Base-by-base conservation (phyloP, 2,329 filamentous ascomycete species). In the Pseudocercospora eumusae region DNA sequence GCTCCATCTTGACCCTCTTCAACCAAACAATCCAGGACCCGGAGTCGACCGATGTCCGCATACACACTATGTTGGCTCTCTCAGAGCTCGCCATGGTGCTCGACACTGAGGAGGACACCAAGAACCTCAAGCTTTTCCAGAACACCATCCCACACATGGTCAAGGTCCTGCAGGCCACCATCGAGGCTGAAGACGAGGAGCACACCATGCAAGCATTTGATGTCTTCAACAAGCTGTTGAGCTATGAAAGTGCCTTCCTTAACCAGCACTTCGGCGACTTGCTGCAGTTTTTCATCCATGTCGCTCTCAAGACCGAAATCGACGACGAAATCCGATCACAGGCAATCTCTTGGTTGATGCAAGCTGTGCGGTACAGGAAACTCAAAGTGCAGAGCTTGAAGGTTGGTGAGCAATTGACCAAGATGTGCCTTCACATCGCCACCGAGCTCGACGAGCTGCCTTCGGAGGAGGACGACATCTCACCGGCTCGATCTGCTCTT, bases 201-300 rank as follows among this genome's bases (percentile, higher is more conserved):
- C 89, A 90, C 75, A 88, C 90, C 70, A 91, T 93, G 82, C 88
- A 93, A 74, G 87, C 92, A 25, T 99, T 98, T 71, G 95, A 98
- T 75, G 92, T 96, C 68, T 96, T 98, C 85, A 95, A 98, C 81
- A 95, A 91, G 56, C 88, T 97, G 71, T 85, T 99, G 58, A 90
- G 90, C 66, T 96, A 92, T 76, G 93, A 97, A 75, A 89, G 91
- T 28, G 86, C 91, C 52, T 85, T 98, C 56, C 82, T 98, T 57
- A 90, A 88, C 68, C 83, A 86, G 59, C 93, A 97, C 80, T 91
- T 99, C 73, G 91, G 89, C 75, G 92, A 97, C 71, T 84, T 99
- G 8, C 84, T 97, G 64, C 86, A 90, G 69, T 96, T 98, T 82
- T 98, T 98, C 91, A 89, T 96, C 71, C 88, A 95, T 63, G 83